Evolutionary conservation across 495 filamentous ascomycete species (phyloP).

Genomic region (Saxophila tyrrhenica): DNA sequence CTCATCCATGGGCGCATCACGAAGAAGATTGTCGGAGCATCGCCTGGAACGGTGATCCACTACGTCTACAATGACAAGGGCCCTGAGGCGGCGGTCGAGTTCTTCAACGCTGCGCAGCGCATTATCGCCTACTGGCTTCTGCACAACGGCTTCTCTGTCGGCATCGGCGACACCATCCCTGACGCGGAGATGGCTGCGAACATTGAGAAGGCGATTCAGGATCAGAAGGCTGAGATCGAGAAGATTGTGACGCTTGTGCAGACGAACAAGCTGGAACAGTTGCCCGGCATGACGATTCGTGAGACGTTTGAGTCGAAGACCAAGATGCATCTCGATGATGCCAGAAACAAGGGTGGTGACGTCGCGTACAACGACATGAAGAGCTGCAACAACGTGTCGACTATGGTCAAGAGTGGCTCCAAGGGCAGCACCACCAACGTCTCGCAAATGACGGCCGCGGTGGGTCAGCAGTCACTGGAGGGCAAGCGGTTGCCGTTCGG

Average conservation of each 20-base stretch:
- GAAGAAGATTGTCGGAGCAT: conserved; percentile 90
- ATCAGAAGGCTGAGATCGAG: conserved; percentile 69
- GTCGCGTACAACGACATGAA: conserved; percentile 82
- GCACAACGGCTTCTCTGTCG: conserved; percentile 96
- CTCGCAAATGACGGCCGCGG: conserved; percentile 95
- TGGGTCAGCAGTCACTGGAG: conserved; percentile 95
- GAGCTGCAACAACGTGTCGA: conserved; percentile 87
- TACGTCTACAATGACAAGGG: conserved; percentile 86
- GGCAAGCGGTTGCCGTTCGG: conserved; percentile 98
- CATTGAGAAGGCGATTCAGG: conserved; percentile 66
- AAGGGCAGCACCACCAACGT: conserved; percentile 99
- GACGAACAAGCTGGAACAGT: conserved; percentile 69
- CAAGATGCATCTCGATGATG: conserved; percentile 81
- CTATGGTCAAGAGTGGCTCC: conserved; percentile 91
- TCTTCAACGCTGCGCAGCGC: conserved; percentile 89
- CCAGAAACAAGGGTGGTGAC: conserved; percentile 93
- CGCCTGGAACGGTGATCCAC: conserved; percentile 79
- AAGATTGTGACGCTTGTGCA: conserved; percentile 64
- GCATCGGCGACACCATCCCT: conserved; percentile 96
- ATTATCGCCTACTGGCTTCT: conserved; percentile 95
- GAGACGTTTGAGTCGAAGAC: conserved; percentile 97
- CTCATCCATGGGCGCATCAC: conserved; percentile 78
- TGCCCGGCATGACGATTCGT: conserved; percentile 95
- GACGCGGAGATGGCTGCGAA: conserved; percentile 68
- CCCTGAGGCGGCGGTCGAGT: conserved; percentile 64